phyloP scores from a whole-genome alignment of 208 protist genomes.

The Borovskyia barvae region DNA sequence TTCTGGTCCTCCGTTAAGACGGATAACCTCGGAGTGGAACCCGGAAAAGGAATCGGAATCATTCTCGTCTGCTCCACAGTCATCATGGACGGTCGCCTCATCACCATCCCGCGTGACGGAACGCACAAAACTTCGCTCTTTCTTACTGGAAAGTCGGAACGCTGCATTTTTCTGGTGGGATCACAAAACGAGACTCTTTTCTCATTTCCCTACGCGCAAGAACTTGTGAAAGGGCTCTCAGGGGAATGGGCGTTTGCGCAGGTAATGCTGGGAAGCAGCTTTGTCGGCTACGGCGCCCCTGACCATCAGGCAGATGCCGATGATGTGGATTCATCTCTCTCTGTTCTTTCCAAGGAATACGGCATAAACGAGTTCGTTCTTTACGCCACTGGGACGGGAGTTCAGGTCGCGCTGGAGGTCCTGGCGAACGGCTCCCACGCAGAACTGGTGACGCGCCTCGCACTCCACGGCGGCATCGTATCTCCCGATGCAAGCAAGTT shows the following conservation, averaged over 20 bases:
- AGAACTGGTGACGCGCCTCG: constrained; percentile 48
- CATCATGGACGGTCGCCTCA: constrained; percentile 48
- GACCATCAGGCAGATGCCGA: constrained; percentile 67
- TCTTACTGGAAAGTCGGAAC: constrained; percentile 37
- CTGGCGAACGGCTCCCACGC: constrained; percentile 30
- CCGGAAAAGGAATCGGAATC: too few species aligned
- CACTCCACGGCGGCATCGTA: constrained; percentile 67
- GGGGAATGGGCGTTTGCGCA: constrained; percentile 60
- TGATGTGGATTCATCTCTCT: constrained; percentile 68
- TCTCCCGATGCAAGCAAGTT: constrained; percentile 23
- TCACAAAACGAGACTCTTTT: constrained; percentile 70
- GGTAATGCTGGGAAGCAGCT: constrained; percentile 54
- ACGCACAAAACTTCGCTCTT: constrained; percentile 62
- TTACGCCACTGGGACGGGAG: constrained; percentile 71
- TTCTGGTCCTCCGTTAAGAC: too few species aligned
- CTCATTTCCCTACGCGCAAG: constrained; percentile 52
- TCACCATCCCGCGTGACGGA: constrained; percentile 56
- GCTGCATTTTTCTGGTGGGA: constrained; percentile 73
- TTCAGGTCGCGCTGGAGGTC: constrained; percentile 67
- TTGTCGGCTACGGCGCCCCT: constrained; percentile 48
- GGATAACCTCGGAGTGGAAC: too few species aligned
- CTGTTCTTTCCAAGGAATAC: constrained; percentile 39
- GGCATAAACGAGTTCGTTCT: constrained; percentile 59
- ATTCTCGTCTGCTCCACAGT: too few species aligned
- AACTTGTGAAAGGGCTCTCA: constrained; percentile 33